Evolutionary conservation across 176 grass and related monocot species (phyloP).

Genomic region (Hyparrhenia diplandra): DNA sequence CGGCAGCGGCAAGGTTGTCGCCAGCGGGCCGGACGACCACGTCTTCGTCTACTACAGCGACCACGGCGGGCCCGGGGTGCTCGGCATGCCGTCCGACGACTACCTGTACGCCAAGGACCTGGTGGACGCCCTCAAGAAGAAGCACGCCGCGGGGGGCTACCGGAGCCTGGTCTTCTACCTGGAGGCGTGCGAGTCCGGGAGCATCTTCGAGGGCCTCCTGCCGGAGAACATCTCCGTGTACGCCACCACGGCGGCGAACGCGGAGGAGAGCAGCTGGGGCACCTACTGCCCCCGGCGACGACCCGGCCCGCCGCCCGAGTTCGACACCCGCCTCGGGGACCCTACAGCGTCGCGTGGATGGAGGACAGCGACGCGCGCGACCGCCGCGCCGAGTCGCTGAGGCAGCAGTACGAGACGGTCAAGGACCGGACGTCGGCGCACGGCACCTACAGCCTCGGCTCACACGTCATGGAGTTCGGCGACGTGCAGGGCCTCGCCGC

Average conservation of each 20-base stretch:
- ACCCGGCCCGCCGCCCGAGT: constrained; percentile 43
- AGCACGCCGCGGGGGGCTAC: constrained; percentile 51
- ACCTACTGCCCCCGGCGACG: constrained; percentile 82
- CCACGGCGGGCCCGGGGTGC: constrained; percentile 71
- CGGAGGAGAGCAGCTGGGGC: constrained; percentile 88
- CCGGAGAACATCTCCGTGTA: constrained; percentile 57
- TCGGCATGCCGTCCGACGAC: constrained; percentile 65
- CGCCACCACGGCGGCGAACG: constrained; percentile 85
- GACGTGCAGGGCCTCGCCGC: constrained; percentile 14
- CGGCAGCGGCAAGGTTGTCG: constrained; percentile 75
- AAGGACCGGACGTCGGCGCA: constrained; percentile 52
- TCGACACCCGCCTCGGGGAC: constrained; percentile 81
- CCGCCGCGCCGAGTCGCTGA: constrained; percentile 51
- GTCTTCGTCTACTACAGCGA: constrained; percentile 80
- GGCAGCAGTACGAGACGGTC: constrained; percentile 65
- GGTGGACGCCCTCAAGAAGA: constrained; percentile 42
- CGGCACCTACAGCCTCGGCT: constrained; percentile 45
- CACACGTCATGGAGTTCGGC: constrained; percentile 87
- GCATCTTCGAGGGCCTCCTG: constrained; percentile 78
- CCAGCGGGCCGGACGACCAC: constrained; percentile 66
- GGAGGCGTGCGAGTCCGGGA: constrained; percentile 93
- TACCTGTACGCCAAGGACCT: constrained; percentile 85
- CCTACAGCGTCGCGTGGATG: constrained; percentile 91
- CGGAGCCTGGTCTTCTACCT: constrained; percentile 81
- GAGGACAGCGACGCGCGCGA: constrained; percentile 51